A percentile compares a stretch with the other conserved stretches of the same genome.
Evolutionary conservation across 306 rosid species (phyloP).

Genomic region (Abrus precatorius): DNA sequence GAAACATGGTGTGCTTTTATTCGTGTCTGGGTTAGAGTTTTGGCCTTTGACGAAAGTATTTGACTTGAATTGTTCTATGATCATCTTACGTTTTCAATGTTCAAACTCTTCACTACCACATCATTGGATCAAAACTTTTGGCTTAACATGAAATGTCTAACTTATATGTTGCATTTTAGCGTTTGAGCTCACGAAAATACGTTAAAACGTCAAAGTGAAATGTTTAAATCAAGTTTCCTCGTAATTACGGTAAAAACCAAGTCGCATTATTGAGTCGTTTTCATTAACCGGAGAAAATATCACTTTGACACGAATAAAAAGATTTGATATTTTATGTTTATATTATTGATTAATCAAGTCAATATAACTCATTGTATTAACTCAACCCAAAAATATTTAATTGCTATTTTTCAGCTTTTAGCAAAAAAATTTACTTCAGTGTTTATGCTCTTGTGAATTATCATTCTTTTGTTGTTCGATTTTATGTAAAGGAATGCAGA

Average conservation of each 20-base stretch:
- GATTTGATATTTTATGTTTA: not conserved
- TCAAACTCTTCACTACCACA: constrained; percentile 43
- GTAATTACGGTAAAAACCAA: not conserved
- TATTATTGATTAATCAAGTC: not conserved
- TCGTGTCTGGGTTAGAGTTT: not conserved
- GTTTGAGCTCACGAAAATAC: constrained; percentile 16
- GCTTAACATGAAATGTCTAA: constrained; percentile 14
- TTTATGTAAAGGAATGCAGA: not conserved
- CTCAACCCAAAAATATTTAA: not conserved
- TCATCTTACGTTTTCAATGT: constrained; percentile 43
- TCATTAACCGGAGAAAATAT: not conserved
- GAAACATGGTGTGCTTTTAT: not conserved
- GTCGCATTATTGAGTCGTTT: not conserved
- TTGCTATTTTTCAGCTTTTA: not conserved
- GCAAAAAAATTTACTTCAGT: not conserved
- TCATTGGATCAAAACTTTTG: constrained; percentile 17
- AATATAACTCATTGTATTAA: not conserved
- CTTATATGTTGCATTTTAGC: not conserved
- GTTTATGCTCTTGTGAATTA: no score
- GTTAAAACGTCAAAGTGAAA: constrained; percentile 7
- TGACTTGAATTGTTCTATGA: constrained; percentile 53
- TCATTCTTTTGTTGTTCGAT: not conserved
- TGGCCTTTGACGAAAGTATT: constrained; percentile 41
- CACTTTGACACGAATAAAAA: not conserved
- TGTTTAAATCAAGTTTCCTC: constrained; percentile 16